A percentile compares a stretch with the other conserved stretches of the same genome.
Evolutionary conservation across 331 rosid genomes (phyloP).

Genomic region (Cydonia oblonga): DNA sequence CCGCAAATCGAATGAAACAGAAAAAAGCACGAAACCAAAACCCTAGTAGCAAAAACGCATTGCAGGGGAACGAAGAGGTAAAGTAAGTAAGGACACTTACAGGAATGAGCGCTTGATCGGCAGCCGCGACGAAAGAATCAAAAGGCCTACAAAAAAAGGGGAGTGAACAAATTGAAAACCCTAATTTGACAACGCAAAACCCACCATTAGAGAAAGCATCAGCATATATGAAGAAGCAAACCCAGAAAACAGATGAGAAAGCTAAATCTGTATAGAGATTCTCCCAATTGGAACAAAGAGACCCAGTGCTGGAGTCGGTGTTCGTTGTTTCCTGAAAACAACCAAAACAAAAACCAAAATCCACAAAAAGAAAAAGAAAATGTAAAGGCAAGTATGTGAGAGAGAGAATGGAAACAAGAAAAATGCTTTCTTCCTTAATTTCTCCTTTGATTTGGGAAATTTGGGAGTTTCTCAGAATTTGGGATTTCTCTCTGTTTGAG

Average conservation of each 20-base stretch:
- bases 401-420: not conserved
- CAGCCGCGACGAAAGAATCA: not conserved
- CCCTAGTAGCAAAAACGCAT: not conserved
- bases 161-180: conserved; percentile 35
- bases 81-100: not conserved
- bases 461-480: not conserved
- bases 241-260: conserved; percentile 1
- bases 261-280: not conserved
- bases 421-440: not conserved
- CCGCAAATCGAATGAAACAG: not conserved
- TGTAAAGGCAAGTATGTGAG: too few relatives aligned
- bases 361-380: not conserved
- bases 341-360: not conserved
- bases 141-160: not conserved
- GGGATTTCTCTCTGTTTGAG: not conserved
- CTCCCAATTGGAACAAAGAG: not conserved
- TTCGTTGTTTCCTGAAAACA: conserved; percentile 7
- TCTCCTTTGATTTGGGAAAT: not conserved
- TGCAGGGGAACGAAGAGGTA: not conserved
- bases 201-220: conserved; percentile 22
- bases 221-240: conserved; percentile 4
- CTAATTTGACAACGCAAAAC: conserved; percentile 41
- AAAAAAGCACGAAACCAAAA: not conserved
- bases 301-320: conserved; percentile 1
- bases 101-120: not conserved